Evolutionary conservation across 768 basidiomycete species (phyloP).

Genomic region (Chiua virens): DNA sequence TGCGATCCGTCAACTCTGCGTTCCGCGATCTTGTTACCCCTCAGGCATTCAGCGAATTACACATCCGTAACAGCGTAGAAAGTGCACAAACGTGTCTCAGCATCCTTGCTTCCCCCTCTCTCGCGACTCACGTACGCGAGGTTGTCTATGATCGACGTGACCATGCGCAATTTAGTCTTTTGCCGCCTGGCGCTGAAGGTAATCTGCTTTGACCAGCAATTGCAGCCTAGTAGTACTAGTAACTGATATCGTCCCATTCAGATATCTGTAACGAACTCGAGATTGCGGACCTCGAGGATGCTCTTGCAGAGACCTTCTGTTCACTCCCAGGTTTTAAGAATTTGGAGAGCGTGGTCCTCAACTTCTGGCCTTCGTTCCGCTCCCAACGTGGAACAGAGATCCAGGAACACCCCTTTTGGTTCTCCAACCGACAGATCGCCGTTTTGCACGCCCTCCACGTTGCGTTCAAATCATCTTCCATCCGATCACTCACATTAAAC

Average conservation of each 20-base stretch:
- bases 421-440: conserved; percentile 28
- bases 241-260: conserved; percentile 9
- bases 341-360: conserved; percentile 23
- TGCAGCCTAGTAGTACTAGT: neutral
- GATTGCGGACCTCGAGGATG: conserved; percentile 32
- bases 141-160: conserved; percentile 32
- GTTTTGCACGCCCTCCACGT: conserved; percentile 25
- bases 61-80: conserved; percentile 24
- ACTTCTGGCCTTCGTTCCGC: conserved; percentile 33
- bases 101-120: conserved; percentile 21
- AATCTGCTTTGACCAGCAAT: neutral
- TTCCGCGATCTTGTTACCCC: conserved; percentile 29
- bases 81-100: conserved; percentile 26
- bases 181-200: conserved; percentile 16
- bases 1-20: conserved; percentile 27
- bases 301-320: conserved; percentile 26
- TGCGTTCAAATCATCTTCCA: conserved; percentile 18
- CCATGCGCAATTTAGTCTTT: conserved; percentile 23
- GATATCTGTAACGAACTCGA: conserved; percentile 26
- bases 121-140: conserved; percentile 26
- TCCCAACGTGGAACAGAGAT: conserved; percentile 22
- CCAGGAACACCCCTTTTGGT: conserved; percentile 32
- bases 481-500: conserved; percentile 25
- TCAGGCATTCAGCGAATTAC: conserved; percentile 20
- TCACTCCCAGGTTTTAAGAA: conserved; percentile 18